A percentile compares a stretch with the other conserved stretches of the same genome.
Conservation (phyloP, 2,329 filamentous ascomycete genomes). For the Pyricularia sp. region DNA sequence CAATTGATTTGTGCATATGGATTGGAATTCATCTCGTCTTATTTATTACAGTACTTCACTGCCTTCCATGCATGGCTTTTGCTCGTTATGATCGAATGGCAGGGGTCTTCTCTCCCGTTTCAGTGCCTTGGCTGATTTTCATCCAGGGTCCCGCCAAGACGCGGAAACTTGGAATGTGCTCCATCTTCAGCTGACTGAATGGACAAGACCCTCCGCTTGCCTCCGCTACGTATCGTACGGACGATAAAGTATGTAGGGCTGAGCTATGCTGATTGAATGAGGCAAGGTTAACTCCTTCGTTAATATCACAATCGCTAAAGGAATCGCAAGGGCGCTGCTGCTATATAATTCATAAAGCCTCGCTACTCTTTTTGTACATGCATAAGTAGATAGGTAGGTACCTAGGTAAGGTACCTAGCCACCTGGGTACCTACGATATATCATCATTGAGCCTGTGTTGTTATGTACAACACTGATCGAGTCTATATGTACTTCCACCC, state of each 20-base stretch:
- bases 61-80: neutral
- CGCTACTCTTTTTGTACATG: neutral
- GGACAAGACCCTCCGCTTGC: neutral
- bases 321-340: neutral
- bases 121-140: neutral
- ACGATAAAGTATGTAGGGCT: neutral
- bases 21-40: neutral
- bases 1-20: neutral
- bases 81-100: neutral
- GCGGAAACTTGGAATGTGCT: neutral
- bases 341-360: neutral
- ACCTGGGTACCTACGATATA: neutral
- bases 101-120: neutral
- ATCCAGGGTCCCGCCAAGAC: neutral
- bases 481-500: neutral
- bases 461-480: neutral
- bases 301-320: neutral
- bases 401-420: too few relatives aligned
- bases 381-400: too few relatives aligned
- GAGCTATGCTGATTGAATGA: neutral
- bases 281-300: neutral
- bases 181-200: neutral
- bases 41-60: neutral
- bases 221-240: neutral
- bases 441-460: neutral